phyloP scores from a whole-genome alignment of 441 rosid genomes.

The Manihot esculenta region DNA sequence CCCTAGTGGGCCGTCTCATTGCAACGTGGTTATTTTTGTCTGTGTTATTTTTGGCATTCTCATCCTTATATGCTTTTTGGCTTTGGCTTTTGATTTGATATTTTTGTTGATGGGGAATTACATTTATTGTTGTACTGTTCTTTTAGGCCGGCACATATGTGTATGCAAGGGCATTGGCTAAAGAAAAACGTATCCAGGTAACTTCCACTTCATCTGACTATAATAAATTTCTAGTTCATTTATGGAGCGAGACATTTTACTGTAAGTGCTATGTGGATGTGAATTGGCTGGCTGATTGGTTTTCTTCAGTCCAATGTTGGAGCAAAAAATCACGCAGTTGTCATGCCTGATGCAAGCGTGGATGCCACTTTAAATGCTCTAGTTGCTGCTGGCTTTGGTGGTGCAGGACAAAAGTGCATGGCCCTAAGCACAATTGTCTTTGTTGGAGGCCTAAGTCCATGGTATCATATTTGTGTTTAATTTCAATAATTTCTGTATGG shows the following conservation, averaged over 20 bases:
- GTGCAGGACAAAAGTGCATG: slow-evolving; percentile 95
- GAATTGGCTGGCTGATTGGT: slow-evolving; percentile 20
- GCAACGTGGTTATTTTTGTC: neutral
- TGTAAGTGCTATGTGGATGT: slow-evolving; percentile 16
- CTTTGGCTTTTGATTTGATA: neutral
- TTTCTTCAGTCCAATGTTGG: slow-evolving; percentile 72
- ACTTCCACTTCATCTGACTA: slow-evolving; percentile 14
- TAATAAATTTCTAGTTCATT: neutral
- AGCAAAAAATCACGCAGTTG: slow-evolving; percentile 84
- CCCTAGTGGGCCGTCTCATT: neutral
- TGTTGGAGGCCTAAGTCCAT: slow-evolving; percentile 65
- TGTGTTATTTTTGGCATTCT: neutral
- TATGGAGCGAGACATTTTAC: neutral
- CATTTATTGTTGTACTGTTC: slow-evolving; percentile 15
- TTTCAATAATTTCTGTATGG: neutral
- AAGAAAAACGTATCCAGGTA: slow-evolving; percentile 93
- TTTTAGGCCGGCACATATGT: slow-evolving; percentile 86
- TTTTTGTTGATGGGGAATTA: neutral
- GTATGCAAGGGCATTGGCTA: slow-evolving; percentile 74
- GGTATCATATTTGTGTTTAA: slow-evolving; percentile 38
- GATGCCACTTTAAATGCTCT: slow-evolving; percentile 80
- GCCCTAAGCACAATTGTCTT: slow-evolving; percentile 79
- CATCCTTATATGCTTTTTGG: neutral
- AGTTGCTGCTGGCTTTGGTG: slow-evolving; percentile 94
- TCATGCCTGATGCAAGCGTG: slow-evolving; percentile 79